A percentile compares a stretch with the other conserved stretches of the same genome.
Evolutionary conservation across 176 grass and related monocot species (phyloP).

Genomic region (Phyllostachys edulis): DNA sequence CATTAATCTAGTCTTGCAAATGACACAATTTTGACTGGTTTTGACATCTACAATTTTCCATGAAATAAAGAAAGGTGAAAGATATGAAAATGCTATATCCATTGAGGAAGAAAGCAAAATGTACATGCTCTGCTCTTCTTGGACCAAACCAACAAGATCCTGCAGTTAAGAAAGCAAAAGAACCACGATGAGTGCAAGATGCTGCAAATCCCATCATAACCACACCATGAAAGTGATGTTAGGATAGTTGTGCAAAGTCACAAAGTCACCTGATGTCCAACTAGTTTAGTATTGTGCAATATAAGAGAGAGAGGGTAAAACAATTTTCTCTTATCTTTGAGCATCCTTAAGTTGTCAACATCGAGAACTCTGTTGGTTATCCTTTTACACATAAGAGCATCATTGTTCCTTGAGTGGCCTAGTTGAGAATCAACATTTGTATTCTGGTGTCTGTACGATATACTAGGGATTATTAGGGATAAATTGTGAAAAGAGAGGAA

Average conservation of each 20-base stretch:
- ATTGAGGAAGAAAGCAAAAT: too few relatives aligned
- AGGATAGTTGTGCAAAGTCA: neutral
- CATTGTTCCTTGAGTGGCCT: conserved; percentile 44
- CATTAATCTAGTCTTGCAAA: too few relatives aligned
- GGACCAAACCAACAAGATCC: conserved; percentile 90
- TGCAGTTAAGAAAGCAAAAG: conserved; percentile 48
- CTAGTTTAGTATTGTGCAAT: conserved; percentile 85
- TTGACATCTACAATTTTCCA: too few relatives aligned
- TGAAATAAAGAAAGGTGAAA: too few relatives aligned
- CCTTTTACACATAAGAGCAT: conserved; percentile 46
- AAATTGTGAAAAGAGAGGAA: conserved; percentile 2
- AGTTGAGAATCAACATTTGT: conserved; percentile 44
- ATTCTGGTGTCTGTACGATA: conserved; percentile 47
- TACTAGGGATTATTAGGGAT: conserved; percentile 2
- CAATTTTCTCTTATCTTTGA: conserved; percentile 63
- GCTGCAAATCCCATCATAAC: neutral
- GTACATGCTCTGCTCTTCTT: too few relatives aligned
- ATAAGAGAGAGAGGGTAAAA: conserved; percentile 78
- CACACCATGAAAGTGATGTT: neutral
- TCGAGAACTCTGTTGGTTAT: conserved; percentile 65
- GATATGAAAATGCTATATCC: too few relatives aligned
- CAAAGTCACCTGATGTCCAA: conserved; percentile 79
- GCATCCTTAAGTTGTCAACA: conserved; percentile 48
- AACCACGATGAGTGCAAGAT: conserved; percentile 23
- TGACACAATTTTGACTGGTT: too few relatives aligned